phyloP scores from a whole-genome alignment of 805 yeast species.

The Wickerhamiella hasegawae region DNA sequence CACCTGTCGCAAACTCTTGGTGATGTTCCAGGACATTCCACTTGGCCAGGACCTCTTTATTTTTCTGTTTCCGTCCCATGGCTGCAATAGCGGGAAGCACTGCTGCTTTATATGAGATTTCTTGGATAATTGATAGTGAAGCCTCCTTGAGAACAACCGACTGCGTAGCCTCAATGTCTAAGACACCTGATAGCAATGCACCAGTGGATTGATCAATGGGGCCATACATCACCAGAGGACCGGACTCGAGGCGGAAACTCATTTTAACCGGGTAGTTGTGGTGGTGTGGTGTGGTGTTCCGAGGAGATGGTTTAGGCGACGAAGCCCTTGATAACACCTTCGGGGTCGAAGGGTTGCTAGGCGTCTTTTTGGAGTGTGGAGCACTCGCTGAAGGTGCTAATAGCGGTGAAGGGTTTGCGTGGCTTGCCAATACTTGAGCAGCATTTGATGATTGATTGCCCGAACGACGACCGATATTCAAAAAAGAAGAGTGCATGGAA shows the following conservation, averaged over 20 bases:
- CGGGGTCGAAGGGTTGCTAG: no score
- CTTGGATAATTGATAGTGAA: conserved; percentile 40
- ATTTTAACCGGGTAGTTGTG: neutral
- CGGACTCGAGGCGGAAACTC: conserved; percentile 46
- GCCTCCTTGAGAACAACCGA: conserved; percentile 29
- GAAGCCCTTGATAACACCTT: no score
- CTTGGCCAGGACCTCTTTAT: conserved; percentile 45
- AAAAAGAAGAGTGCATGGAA: no score
- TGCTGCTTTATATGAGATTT: conserved; percentile 24
- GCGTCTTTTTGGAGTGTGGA: no score
- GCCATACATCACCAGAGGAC: conserved; percentile 82
- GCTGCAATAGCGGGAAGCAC: conserved; percentile 4
- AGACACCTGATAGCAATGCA: conserved; percentile 65
- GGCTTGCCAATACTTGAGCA: no score
- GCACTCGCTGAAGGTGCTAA: no score
- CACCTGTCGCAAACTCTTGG: conserved; percentile 37
- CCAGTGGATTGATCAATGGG: conserved; percentile 66
- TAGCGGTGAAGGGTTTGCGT: no score
- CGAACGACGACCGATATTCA: no score
- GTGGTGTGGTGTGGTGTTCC: neutral
- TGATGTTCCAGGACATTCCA: conserved; percentile 70
- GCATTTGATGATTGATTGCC: no score
- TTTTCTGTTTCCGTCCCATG: conserved; percentile 4
- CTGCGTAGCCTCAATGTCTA: conserved; percentile 38
- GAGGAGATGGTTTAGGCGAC: neutral